Evolutionary conservation across 208 protist species (phyloP), one percentile per base, ranked within the genome.

Genomic region (Acanthamoeba sp.): DNA sequence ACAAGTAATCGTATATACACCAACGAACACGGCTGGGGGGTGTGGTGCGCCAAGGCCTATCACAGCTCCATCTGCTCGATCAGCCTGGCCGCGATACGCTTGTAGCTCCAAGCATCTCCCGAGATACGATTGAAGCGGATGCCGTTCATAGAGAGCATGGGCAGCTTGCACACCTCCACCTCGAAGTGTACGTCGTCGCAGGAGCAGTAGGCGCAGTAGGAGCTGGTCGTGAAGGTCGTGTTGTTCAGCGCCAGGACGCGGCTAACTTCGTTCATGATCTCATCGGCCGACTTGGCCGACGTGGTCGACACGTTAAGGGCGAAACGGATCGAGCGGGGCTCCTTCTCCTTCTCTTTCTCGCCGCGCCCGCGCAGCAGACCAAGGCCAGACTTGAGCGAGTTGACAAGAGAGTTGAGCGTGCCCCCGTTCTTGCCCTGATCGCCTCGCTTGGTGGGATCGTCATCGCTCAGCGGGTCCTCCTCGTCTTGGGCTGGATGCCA

Each of bases 241-340:
- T 89, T 24, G 42, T 93, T 78, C 7, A 36, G 59, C 10, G 52
- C 48, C 34, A 96, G 85, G 57, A 95, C 95, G 1, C 93, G 91
- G 14, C 69, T 69, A 2, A 97, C 87, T 50, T 97, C 95, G 32
- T 93, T 24, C 78, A 97, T 36, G 32, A 97, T 90, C 14, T 96
- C 80, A 36, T 94, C 42, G 18, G 94, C 91, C 18, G 69, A n/a
- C 66, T 95, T 94, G 18, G 95, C 22, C 36, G 94, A 96, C 14
- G 96, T 97, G 27, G 95, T 96, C n/a, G 90, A 69, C 90, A 97
- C 95, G 59, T 91, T 97, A 50, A 97, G 96, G 22, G 94, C 94
- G 59, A 96, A 96, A 22, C 95, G 92, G 22, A 96, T 89, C 57
- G 93, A 87, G 9, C 95, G 94, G 7, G 95, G 95, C 36, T 94